Percentiles rank a stretch among this genome's conserved stretches.
Evolutionary conservation across 1,284 basidiomycete species (phyloP).

Genomic region (Ustilago sp.): DNA sequence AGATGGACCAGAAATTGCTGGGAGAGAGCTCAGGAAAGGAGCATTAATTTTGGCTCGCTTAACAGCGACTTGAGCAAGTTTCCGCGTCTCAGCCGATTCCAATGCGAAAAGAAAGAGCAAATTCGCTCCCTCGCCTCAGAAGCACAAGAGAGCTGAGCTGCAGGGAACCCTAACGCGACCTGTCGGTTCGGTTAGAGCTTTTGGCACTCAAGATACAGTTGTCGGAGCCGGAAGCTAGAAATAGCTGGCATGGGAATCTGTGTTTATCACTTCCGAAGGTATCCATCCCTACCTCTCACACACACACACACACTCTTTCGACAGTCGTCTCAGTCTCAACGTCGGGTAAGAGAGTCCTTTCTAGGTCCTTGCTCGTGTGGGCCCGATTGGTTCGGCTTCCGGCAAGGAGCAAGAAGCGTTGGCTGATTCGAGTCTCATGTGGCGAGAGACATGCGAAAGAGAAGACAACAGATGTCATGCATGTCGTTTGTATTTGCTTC

Average conservation of each 20-base stretch:
- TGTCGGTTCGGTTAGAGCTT: background rate
- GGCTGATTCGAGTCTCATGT: background rate
- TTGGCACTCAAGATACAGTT: background rate
- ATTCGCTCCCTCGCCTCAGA: background rate
- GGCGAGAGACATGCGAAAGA: background rate
- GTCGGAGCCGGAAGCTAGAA: conserved; percentile 1
- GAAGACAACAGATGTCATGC: conserved; percentile 3
- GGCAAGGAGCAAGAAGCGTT: background rate
- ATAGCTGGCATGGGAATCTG: conserved; percentile 1
- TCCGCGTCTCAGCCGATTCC: background rate
- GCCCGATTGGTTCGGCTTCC: background rate
- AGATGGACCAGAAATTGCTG: background rate
- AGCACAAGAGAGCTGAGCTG: background rate
- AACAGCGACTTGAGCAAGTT: background rate
- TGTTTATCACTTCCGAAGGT: background rate
- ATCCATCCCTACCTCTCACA: no score
- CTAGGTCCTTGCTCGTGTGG: background rate
- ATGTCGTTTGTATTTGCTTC: conserved; percentile 2
- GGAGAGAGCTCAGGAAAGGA: background rate
- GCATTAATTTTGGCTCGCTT: conserved; percentile 6
- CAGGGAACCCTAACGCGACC: background rate
- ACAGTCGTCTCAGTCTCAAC: no score
- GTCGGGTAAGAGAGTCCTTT: background rate
- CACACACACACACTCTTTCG: no score
- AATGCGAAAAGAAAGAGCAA: background rate